Base-by-base conservation (phyloP, 2,329 filamentous ascomycete species). In the Cadophora sp. region DNA sequence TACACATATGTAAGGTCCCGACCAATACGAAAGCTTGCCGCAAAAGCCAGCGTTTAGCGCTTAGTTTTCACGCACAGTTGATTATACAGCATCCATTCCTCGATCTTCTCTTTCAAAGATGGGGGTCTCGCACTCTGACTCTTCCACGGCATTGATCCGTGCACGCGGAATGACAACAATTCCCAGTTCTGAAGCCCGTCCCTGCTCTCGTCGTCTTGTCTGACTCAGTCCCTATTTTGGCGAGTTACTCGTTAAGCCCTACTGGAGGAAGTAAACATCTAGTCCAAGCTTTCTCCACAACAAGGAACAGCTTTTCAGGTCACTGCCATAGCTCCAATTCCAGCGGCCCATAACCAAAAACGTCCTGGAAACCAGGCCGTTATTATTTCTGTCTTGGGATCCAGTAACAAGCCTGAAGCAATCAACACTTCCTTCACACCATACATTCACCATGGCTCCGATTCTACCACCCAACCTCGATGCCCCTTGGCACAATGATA, bases 401-500 rank as follows among this genome's bases (percentile, higher is more conserved):
- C 43, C n/a, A 45, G 16, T 9, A 16, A 5, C 6, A 13, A 8
- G 11, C n/a, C 20, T 22, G n/a, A 48, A 22, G 18, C 33, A 41
- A 22, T 14, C 33, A 58, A 36, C n/a, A 60, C 22, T 39, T 60
- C 2, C 6, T 24, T 27, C 53, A 18, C 36, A 51, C 22, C 33
- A 33, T 36, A 58, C n/a, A 65, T 33, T 41, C 13, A 66, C 24
- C 27, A 73, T 73, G 70, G 68, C 67, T 4, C 64, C 68, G 2
- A 65, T 69, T 7, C 13, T 16, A 16, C n/a, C 45, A n/a, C 60
- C 43, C 9, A 59, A 69, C 56, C 72, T 73, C 45, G 56, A 68
- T 47, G 63, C 67, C 2, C 68, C 71, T 3, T 75, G 67, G 65
- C 62, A 70, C 18, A 59, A 27, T 39, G 69, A 69, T 66, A 81